phyloP scores from a whole-genome alignment of 345 rosid species.

The Triadica sebifera region DNA sequence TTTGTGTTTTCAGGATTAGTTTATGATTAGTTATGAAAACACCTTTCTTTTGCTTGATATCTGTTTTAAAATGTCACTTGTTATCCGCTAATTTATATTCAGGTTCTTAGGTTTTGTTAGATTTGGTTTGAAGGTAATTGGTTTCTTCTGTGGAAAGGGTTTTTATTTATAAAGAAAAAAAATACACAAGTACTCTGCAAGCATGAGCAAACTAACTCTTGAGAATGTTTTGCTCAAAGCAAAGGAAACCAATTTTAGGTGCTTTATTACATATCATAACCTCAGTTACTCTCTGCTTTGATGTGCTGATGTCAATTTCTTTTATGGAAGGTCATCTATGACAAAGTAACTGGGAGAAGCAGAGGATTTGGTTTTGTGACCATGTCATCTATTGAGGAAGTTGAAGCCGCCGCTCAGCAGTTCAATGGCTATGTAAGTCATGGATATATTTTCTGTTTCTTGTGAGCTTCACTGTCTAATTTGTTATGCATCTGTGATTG shows the following conservation, averaged over 20 bases:
- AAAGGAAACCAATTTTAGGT: not conserved
- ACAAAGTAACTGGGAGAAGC: constrained; percentile 90
- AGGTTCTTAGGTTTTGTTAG: no score
- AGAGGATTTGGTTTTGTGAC: constrained; percentile 98
- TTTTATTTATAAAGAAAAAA: not conserved
- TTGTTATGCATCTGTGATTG: not conserved
- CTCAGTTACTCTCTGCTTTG: not conserved
- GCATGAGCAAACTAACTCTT: not conserved
- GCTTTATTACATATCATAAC: not conserved
- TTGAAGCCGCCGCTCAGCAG: constrained; percentile 69
- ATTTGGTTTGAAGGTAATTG: no score
- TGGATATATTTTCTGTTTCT: not conserved
- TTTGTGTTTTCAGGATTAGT: not conserved
- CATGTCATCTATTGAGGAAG: constrained; percentile 74
- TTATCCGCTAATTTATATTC: no score
- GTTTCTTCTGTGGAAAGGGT: not conserved
- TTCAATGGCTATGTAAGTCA: constrained; percentile 88
- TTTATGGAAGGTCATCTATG: constrained; percentile 77
- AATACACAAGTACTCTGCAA: no score
- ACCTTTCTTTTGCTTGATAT: not conserved
- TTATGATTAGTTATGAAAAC: not conserved
- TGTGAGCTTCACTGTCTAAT: not conserved
- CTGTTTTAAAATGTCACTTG: no score
- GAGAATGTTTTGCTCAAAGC: not conserved
- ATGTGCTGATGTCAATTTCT: constrained; percentile 16